Base-by-base conservation (phyloP, 164 flowering plant species). In the Annona cherimola region DNA sequence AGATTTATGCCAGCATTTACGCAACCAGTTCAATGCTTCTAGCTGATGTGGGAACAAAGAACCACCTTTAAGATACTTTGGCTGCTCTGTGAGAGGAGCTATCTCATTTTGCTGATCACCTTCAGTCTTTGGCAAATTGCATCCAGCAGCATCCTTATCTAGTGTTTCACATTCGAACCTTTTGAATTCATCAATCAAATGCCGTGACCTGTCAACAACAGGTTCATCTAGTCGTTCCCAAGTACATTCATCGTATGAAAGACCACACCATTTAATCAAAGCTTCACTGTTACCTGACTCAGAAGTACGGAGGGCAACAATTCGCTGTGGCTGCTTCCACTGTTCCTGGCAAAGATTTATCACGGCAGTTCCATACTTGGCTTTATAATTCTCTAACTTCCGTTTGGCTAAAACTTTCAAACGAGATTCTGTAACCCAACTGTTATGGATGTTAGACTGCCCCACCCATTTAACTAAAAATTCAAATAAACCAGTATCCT, bases 11-110 rank as follows among this genome's bases (percentile, higher is more conserved):
- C 99, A 92, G 82, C 98, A 90, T 70, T 85, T 92, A 3, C 98
- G 93, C 84, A 96, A 77, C 99, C 99, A 96, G 79, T 96, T 96
- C 71, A 96, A 77, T 57, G 99, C 99, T 83, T 96, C 99, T 68
- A 93, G 86, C 80, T 96, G 99, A 82, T 96, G 99, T 57, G 95
- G 94, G 83, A 93, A 96, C 73, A 96, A 79, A 19, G 85, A 78
- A 74, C 99, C 99, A 39, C 99, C 99, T 81, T 72, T 83, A 14
- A 96, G 88, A 76, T 93, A 93, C 77, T 78, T 80, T 2, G 99
- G 99, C 81, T 96, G 99, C 84, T 93, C 94, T 12, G 82, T 71
- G 9, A 96, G 97, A 74, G 87, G 66, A 72, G 71, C 61, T 78
- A 90, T 78, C 63, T 93, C 98, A 79, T 44, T 82, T 68, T 80